A percentile compares a stretch with the other conserved stretches of the same genome.
These are phyloP conservation scores for Phytophthora palmivora DNA, from an alignment of 352 stramenopile species.

Conservation along the genomic window DNA sequence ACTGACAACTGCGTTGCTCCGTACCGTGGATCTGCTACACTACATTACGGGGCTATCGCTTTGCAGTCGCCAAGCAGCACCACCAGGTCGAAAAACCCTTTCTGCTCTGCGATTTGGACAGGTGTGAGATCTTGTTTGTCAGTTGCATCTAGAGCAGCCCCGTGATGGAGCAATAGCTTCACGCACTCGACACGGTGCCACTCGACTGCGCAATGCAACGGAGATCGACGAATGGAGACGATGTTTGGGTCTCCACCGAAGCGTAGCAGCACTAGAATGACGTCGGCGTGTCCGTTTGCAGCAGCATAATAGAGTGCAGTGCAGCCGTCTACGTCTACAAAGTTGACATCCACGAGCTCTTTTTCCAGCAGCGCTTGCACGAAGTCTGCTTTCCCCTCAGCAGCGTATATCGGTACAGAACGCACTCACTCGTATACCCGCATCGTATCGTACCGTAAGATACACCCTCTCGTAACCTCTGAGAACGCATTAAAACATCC, in stretches of 20 bases:
- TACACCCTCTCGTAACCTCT: no score
- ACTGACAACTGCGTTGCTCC: no score
- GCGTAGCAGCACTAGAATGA: constrained; percentile 58
- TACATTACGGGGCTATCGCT: background rate
- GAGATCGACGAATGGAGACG: constrained; percentile 64
- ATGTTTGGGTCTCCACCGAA: constrained; percentile 61
- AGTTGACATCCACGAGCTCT: constrained; percentile 70
- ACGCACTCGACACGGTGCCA: constrained; percentile 77
- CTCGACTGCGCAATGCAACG: constrained; percentile 78
- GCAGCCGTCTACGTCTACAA: constrained; percentile 68
- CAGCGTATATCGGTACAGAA: no score
- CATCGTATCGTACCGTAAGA: no score
- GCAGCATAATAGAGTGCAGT: constrained; percentile 81
- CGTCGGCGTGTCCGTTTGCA: constrained; percentile 64
- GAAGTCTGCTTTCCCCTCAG: constrained; percentile 70
- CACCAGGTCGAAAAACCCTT: constrained; percentile 36
- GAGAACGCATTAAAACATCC: no score
- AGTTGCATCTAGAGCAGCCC: constrained; percentile 27
- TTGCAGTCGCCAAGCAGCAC: constrained; percentile 12
- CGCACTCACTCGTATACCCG: no score
- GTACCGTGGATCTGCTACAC: no score
- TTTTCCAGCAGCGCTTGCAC: constrained; percentile 57
- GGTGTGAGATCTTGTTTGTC: constrained; percentile 64
- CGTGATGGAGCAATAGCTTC: constrained; percentile 52
- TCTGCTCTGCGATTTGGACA: constrained; percentile 43